Percentiles rank a stretch among this genome's conserved stretches.
These are phyloP conservation scores for Ogataea minuta DNA, from an alignment of 805 yeast species.

Conservation along the genomic window DNA sequence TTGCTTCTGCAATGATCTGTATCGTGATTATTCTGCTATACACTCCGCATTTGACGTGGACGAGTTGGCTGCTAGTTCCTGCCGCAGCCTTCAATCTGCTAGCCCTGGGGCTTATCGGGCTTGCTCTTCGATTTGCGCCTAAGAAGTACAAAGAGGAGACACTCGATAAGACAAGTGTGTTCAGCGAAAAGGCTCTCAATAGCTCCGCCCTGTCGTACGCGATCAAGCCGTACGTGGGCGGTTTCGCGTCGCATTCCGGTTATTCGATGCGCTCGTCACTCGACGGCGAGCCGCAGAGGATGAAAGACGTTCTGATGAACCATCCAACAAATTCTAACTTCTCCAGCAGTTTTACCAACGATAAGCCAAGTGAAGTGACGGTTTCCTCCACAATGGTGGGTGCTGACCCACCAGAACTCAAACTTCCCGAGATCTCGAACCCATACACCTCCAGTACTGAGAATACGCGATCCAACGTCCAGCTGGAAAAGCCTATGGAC, in stretches of 20 bases:
- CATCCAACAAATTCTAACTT: constrained; percentile 8
- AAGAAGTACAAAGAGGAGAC: constrained; percentile 13
- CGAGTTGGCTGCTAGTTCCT: constrained; percentile 70
- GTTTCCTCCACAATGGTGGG: constrained; percentile 7
- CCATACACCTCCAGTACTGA: constrained; percentile 14
- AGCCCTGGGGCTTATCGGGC: constrained; percentile 47
- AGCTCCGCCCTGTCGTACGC: constrained; percentile 13
- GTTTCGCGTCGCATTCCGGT: constrained; percentile 9
- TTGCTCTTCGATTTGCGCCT: constrained; percentile 32
- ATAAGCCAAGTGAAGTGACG: constrained; percentile 4
- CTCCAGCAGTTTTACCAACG: constrained; percentile 8
- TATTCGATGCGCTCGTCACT: constrained; percentile 8
- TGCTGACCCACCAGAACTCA: constrained; percentile 10
- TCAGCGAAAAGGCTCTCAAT: constrained; percentile 15
- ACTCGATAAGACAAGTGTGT: constrained; percentile 11
- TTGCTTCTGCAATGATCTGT: constrained; percentile 53
- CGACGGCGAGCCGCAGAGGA: constrained; percentile 14
- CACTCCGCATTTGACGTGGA: constrained; percentile 66
- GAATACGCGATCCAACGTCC: background rate
- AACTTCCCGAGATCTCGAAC: constrained; percentile 16
- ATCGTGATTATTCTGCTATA: constrained; percentile 56
- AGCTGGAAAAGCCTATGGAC: background rate
- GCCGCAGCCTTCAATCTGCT: constrained; percentile 58
- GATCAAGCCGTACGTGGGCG: constrained; percentile 10
- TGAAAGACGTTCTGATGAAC: constrained; percentile 7